phyloP scores from a whole-genome alignment of 208 protist species.

The Leishmania tropica region DNA sequence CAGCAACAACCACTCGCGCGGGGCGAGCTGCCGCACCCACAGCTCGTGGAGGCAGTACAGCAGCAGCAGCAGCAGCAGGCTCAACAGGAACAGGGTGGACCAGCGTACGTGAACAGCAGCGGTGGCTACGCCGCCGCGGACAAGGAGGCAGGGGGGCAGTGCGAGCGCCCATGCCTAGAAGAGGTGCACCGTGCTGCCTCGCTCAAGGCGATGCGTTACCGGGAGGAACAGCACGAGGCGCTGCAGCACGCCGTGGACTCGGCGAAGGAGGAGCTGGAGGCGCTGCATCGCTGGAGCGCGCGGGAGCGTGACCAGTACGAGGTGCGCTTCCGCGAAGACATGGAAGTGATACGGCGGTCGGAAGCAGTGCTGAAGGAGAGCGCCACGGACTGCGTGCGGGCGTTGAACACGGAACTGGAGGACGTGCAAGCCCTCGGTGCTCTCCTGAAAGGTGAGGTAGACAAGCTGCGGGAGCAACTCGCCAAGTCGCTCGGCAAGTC shows the following conservation, averaged over 20 bases:
- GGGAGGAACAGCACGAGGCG: conserved; percentile 46
- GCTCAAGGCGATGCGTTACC: conserved; percentile 56
- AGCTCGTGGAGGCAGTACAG: not conserved
- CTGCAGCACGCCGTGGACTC: conserved; percentile 60
- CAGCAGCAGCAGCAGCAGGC: not conserved
- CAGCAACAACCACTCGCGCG: not conserved
- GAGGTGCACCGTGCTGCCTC: conserved; percentile 67
- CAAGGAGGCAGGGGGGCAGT: not conserved
- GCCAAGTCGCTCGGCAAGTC: conserved; percentile 49
- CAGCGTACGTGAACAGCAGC: not conserved
- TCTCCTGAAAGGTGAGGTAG: conserved; percentile 62
- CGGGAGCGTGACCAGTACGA: conserved; percentile 75
- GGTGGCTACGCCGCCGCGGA: not conserved
- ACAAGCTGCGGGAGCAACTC: conserved; percentile 65
- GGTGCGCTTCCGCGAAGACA: conserved; percentile 62
- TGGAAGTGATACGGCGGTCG: conserved; percentile 58
- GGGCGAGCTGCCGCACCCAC: not conserved
- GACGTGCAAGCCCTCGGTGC: conserved; percentile 80
- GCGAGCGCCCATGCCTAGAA: conserved; percentile 5
- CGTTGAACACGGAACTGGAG: conserved; percentile 76
- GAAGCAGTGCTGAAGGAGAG: conserved; percentile 76
- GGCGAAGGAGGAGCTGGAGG: conserved; percentile 55
- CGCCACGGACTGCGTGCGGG: conserved; percentile 71
- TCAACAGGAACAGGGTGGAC: not conserved
- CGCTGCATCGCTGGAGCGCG: conserved; percentile 58